A percentile compares a stretch with the other conserved stretches of the same genome.
These are phyloP conservation scores for Trypanosoma scelopori DNA, from an alignment of 208 protist species.

Conservation along the genomic window DNA sequence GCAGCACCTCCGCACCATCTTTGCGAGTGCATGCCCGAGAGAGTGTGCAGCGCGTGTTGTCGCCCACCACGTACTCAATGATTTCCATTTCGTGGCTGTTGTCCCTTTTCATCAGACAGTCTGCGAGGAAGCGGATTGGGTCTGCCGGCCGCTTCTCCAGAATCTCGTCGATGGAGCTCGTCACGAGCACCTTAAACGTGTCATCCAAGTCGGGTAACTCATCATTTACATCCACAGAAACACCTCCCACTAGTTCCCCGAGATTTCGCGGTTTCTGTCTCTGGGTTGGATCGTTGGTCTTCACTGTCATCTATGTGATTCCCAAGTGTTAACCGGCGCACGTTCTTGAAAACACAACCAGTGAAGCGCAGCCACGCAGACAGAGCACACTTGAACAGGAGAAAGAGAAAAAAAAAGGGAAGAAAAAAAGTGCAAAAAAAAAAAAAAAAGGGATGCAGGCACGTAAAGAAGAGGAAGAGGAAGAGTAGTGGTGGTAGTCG, in stretches of 20 bases:
- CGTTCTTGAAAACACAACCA: too few relatives aligned
- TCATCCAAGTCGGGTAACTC: constrained; percentile 43
- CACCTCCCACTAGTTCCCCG: constrained; percentile 4
- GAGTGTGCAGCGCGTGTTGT: constrained; percentile 9
- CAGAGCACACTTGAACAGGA: too few relatives aligned
- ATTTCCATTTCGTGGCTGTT: constrained; percentile 11
- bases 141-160: constrained; percentile 44
- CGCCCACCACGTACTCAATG: constrained; percentile 9
- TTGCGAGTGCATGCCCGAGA: constrained; percentile 19
- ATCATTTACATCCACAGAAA: constrained; percentile 26
- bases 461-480: too few relatives aligned
- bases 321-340: too few relatives aligned
- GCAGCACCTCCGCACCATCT: constrained; percentile 1
- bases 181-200: constrained; percentile 51
- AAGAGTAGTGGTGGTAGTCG: too few relatives aligned
- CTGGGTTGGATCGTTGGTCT: too few relatives aligned
- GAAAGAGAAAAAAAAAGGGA: too few relatives aligned
- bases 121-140: constrained; percentile 57
- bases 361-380: too few relatives aligned
- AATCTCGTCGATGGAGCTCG: constrained; percentile 44
- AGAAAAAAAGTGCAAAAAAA: too few relatives aligned
- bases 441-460: too few relatives aligned
- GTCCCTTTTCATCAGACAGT: constrained; percentile 31
- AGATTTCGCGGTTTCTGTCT: too few relatives aligned
- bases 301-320: background rate